phyloP scores from a whole-genome alignment of 2,329 filamentous ascomycete genomes.

The Davidsoniella australis region DNA sequence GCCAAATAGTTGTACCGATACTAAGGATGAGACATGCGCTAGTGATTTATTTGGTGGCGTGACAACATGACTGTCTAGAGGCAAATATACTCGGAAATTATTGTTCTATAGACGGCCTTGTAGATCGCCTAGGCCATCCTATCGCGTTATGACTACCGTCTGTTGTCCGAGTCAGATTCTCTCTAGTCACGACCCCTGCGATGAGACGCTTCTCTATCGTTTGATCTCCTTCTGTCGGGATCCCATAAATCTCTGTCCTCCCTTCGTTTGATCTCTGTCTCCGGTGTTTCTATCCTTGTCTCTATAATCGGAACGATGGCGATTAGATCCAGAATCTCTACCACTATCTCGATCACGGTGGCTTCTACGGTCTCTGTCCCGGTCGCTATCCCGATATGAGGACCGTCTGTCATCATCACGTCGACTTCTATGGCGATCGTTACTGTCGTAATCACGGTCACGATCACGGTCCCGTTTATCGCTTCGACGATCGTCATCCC shows the following conservation, averaged over 20 bases:
- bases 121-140: too few relatives aligned
- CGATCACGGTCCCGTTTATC: slow-evolving; percentile 1
- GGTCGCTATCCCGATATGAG: slow-evolving; percentile 1
- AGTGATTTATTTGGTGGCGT: too few relatives aligned
- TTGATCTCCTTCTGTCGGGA: not conserved
- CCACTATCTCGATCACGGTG: not conserved
- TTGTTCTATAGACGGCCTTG: too few relatives aligned
- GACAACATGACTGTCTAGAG: too few relatives aligned
- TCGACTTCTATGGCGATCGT: slow-evolving; percentile 1
- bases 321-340: too few relatives aligned
- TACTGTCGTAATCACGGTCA: slow-evolving; percentile 4
- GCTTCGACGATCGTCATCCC: slow-evolving; percentile 4
- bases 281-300: not conserved
- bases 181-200: not conserved
- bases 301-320: not conserved
- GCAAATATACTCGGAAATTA: too few relatives aligned
- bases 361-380: not conserved
- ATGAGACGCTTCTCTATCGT: not conserved
- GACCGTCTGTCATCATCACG: slow-evolving; percentile 1
- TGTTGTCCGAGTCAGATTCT: not conserved
- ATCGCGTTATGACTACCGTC: too few relatives aligned
- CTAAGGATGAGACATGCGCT: too few relatives aligned
- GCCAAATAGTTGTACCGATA: too few relatives aligned
- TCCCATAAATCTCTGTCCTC: not conserved
- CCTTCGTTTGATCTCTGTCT: not conserved